phyloP scores from a whole-genome alignment of 768 basidiomycete species.

The Termitomyces sp. region DNA sequence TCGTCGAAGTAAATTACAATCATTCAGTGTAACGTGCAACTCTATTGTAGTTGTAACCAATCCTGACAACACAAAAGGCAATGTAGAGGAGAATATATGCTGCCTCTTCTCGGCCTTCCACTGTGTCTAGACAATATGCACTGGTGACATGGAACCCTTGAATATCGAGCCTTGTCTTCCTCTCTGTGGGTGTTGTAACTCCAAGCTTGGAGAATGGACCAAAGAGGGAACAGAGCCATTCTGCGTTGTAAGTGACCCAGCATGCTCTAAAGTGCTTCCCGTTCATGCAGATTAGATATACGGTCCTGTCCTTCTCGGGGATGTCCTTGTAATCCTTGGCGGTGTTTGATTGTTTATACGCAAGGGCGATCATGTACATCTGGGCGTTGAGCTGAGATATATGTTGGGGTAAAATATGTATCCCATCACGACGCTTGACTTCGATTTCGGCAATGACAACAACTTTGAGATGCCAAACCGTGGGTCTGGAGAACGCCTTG shows the following conservation, averaged over 20 bases:
- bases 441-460: background rate
- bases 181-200: background rate
- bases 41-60: background rate
- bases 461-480: background rate
- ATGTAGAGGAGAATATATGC: background rate
- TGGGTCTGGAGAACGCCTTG: background rate
- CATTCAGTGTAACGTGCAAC: too few relatives aligned
- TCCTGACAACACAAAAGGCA: background rate
- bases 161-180: background rate
- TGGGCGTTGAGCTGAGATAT: conserved; percentile 6
- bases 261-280: background rate
- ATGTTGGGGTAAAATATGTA: background rate
- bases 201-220: background rate
- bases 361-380: background rate
- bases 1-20: too few relatives aligned
- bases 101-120: background rate
- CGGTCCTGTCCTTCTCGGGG: background rate
- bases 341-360: background rate
- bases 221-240: background rate
- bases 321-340: conserved; percentile 1
- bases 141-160: background rate
- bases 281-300: background rate
- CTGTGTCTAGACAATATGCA: background rate
- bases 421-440: background rate
- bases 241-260: background rate